phyloP scores from a whole-genome alignment of 2,329 filamentous ascomycete genomes.

The Fusarium luffae region DNA sequence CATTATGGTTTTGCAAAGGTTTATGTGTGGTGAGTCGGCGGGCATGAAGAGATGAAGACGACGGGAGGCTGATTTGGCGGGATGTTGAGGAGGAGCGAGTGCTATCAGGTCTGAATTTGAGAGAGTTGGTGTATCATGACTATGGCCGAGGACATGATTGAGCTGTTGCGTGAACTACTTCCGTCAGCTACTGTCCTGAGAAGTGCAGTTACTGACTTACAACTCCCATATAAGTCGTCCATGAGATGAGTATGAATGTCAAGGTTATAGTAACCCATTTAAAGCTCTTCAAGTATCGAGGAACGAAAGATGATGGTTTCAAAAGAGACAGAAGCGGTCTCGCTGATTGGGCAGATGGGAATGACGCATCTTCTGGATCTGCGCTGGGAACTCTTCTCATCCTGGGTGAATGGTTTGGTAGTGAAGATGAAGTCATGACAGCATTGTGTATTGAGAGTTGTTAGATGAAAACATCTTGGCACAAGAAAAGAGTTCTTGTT shows the following conservation, averaged over 20 bases:
- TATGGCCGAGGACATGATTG: background rate
- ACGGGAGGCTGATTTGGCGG: conserved; percentile 19
- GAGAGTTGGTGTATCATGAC: background rate
- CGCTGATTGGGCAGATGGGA: conserved; percentile 10
- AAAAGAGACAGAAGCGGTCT: background rate
- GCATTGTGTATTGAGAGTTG: background rate
- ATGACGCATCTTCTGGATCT: conserved; percentile 29
- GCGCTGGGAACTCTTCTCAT: conserved; percentile 22
- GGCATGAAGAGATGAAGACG: conserved; percentile 54
- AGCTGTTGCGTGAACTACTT: conserved; percentile 23
- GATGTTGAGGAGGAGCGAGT: conserved; percentile 15
- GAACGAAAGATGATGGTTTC: background rate
- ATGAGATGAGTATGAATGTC: conserved; percentile 19
- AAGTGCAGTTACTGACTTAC: background rate
- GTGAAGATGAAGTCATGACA: conserved; percentile 33
- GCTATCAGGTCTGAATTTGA: conserved; percentile 17
- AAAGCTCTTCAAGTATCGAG: conserved; percentile 5
- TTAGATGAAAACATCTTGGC: background rate
- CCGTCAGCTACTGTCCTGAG: background rate
- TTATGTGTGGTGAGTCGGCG: conserved; percentile 51
- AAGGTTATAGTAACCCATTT: conserved; percentile 4
- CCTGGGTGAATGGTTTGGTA: conserved; percentile 19
- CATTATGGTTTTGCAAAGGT: conserved; percentile 55
- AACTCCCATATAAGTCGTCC: conserved; percentile 3
- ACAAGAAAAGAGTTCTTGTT: too few relatives aligned